Evolutionary conservation across 495 filamentous ascomycete genomes (phyloP).

Genomic region (Penicillium simplicissimum): DNA sequence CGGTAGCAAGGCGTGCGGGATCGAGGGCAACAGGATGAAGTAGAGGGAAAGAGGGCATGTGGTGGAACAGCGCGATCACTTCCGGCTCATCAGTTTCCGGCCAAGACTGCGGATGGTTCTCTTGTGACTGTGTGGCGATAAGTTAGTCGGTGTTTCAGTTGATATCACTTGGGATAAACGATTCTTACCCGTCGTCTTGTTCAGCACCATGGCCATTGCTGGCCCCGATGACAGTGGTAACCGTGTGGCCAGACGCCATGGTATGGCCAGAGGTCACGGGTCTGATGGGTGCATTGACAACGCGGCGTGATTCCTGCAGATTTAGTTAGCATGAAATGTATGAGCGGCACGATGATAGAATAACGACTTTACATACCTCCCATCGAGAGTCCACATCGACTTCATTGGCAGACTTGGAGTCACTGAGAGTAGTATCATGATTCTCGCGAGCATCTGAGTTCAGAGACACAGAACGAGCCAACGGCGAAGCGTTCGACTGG

Average conservation of each 20-base stretch:
- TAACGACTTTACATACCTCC: constrained; percentile 34
- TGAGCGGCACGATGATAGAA: neutral
- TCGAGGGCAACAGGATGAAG: constrained; percentile 5
- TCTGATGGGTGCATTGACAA: constrained; percentile 36
- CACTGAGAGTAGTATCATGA: constrained; percentile 25
- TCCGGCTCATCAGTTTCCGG: constrained; percentile 40
- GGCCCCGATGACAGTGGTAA: constrained; percentile 27
- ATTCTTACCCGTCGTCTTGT: constrained; percentile 43
- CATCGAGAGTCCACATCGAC: constrained; percentile 47
- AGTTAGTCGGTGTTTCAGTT: neutral
- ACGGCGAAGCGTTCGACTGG: constrained; percentile 41
- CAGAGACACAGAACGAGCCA: constrained; percentile 41
- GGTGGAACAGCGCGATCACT: constrained; percentile 11
- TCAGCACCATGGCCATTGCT: constrained; percentile 27
- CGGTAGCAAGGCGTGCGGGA: neutral
- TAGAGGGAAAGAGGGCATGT: constrained; percentile 4
- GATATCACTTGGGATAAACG: neutral
- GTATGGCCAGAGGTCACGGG: constrained; percentile 42
- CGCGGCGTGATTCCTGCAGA: constrained; percentile 41
- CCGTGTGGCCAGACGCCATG: constrained; percentile 38
- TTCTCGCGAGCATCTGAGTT: constrained; percentile 36
- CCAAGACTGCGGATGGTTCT: constrained; percentile 44
- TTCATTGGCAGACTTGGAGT: constrained; percentile 41
- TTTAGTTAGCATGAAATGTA: constrained; percentile 19
- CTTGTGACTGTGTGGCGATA: constrained; percentile 30